Percentiles rank a stretch among this genome's conserved stretches.
Evolutionary conservation across 2,329 filamentous ascomycete genomes (phyloP).

Genomic region (Bipolaris cookei): DNA sequence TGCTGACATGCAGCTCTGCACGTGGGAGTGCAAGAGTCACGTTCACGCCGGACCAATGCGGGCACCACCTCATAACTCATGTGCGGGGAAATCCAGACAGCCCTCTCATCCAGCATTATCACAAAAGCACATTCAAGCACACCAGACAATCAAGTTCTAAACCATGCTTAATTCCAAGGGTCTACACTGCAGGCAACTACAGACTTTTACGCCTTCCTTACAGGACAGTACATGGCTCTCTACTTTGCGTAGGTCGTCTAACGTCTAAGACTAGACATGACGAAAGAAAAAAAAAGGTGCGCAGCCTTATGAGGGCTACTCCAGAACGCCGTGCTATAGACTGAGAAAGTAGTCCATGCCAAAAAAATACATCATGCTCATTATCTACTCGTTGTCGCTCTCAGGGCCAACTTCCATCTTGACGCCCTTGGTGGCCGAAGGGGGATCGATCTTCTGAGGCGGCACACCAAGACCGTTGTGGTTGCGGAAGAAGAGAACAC

Average conservation of each 20-base stretch:
- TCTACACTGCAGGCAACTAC: conserved; percentile 16
- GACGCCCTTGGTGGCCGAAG: conserved; percentile 37
- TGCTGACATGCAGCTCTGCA: conserved; percentile 1
- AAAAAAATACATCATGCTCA: conserved; percentile 24
- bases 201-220: conserved; percentile 13
- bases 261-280: conserved; percentile 23
- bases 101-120: neutral
- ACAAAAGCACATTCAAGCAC: neutral
- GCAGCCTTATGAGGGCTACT: conserved; percentile 11
- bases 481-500: conserved; percentile 95
- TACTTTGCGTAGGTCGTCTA: conserved; percentile 15
- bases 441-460: conserved; percentile 26
- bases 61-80: neutral
- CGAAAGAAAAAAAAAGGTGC: conserved; percentile 21
- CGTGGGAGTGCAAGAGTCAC: conserved; percentile 1
- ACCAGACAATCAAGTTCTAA: neutral
- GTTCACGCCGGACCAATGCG: conserved; percentile 9
- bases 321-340: conserved; percentile 29
- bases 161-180: conserved; percentile 4
- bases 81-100: conserved; percentile 10
- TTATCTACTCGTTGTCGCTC: conserved; percentile 39
- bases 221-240: conserved; percentile 20
- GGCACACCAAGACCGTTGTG: conserved; percentile 79
- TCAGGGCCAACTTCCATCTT: conserved; percentile 47
- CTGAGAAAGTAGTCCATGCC: conserved; percentile 22